Evolutionary conservation across 371 early-diverging fungal species (phyloP).

Genomic region (Neoconidiobolus thromboides): DNA sequence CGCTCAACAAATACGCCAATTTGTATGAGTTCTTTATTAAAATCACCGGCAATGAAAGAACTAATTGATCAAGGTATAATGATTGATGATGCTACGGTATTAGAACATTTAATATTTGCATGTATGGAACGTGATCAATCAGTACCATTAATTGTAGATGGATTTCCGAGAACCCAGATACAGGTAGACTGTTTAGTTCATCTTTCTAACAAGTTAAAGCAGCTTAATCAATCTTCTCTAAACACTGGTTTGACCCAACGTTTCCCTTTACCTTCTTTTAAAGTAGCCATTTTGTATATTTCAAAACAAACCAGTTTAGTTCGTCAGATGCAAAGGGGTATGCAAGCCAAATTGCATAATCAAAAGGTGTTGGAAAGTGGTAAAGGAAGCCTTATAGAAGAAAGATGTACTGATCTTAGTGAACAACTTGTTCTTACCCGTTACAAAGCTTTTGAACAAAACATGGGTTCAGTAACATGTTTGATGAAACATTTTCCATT

Average conservation of each 20-base stretch:
- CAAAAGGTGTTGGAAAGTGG: slow-evolving; percentile 30
- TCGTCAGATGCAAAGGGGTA: slow-evolving; percentile 34
- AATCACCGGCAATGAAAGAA: slow-evolving; percentile 38
- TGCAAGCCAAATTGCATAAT: slow-evolving; percentile 36
- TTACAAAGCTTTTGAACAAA: neutral
- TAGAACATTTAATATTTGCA: slow-evolving; percentile 12
- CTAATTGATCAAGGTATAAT: slow-evolving; percentile 43
- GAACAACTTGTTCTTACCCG: slow-evolving; percentile 12
- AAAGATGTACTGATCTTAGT: slow-evolving; percentile 43
- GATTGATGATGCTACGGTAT: slow-evolving; percentile 17
- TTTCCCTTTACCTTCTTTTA: slow-evolving; percentile 30
- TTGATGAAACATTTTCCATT: neutral
- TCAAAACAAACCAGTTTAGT: slow-evolving; percentile 42
- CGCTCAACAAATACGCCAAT: slow-evolving; percentile 45
- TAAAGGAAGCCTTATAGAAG: slow-evolving; percentile 37
- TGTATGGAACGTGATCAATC: slow-evolving; percentile 34
- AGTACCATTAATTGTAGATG: slow-evolving; percentile 42
- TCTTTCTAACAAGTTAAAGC: slow-evolving; percentile 36
- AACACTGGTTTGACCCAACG: slow-evolving; percentile 17
- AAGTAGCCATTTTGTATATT: slow-evolving; percentile 39
- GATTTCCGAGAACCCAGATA: slow-evolving; percentile 44
- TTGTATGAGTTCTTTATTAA: slow-evolving; percentile 35
- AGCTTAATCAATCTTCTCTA: no score
- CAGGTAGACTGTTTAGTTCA: slow-evolving; percentile 42
- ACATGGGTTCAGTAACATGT: neutral